A percentile compares a stretch with the other conserved stretches of the same genome.
Conservation (phyloP, 257 asterid genomes). For the Rhazya stricta region DNA sequence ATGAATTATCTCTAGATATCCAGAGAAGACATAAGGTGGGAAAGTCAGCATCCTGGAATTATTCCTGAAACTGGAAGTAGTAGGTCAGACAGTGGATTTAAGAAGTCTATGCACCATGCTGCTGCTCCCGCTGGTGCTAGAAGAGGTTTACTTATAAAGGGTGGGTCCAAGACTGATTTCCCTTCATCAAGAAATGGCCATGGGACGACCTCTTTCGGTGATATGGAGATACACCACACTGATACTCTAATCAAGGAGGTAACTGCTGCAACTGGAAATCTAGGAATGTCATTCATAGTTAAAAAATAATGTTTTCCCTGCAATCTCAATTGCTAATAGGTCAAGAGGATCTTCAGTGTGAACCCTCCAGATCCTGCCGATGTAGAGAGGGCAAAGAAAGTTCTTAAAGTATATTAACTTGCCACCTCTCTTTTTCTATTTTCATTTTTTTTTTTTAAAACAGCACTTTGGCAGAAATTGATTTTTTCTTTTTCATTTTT, state of each 20-base stretch:
- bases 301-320: not conserved
- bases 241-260: conserved; percentile 66
- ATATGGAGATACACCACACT: conserved; percentile 59
- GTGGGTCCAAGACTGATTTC: conserved; percentile 41
- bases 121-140: conserved; percentile 39
- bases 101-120: conserved; percentile 34
- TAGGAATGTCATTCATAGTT: not conserved
- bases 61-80: conserved; percentile 39
- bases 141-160: conserved; percentile 54
- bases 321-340: conserved; percentile 27
- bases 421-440: not conserved
- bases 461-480: not conserved
- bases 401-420: conserved; percentile 40
- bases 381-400: conserved; percentile 58
- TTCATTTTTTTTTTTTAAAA: not conserved
- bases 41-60: conserved; percentile 45
- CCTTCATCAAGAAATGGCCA: conserved; percentile 50
- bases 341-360: conserved; percentile 55
- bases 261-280: conserved; percentile 8
- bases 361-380: conserved; percentile 52
- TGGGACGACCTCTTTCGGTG: conserved; percentile 48
- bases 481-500: not conserved
- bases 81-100: conserved; percentile 40
- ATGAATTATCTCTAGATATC: conserved; percentile 10
- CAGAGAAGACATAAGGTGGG: conserved; percentile 59